Conservation (phyloP, 2,329 filamentous ascomycete genomes). For the Cytospora chrysosperma region DNA sequence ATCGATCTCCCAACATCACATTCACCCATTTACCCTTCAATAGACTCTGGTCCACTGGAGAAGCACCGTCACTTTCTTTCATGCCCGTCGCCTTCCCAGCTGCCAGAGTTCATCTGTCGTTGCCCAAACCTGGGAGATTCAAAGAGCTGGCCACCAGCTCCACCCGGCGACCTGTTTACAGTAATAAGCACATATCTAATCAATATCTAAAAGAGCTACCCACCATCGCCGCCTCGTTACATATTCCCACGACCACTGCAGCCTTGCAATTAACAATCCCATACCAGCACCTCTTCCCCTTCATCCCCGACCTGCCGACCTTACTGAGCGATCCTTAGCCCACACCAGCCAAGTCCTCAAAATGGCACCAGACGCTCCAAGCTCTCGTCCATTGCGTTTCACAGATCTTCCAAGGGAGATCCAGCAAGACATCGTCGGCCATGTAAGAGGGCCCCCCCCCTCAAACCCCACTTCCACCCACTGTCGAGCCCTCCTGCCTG, state of each 20-base stretch:
- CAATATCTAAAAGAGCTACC: background rate
- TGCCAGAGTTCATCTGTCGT: background rate
- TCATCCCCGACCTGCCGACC: background rate
- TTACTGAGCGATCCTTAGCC: slow-evolving; percentile 1
- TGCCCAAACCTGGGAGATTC: background rate
- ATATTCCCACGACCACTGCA: background rate
- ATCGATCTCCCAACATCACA: slow-evolving; percentile 5
- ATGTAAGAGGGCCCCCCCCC: slow-evolving; percentile 41
- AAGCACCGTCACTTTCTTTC: slow-evolving; percentile 12
- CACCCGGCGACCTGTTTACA: background rate
- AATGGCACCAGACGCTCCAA: slow-evolving; percentile 23
- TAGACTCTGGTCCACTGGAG: background rate
- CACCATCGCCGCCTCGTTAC: background rate
- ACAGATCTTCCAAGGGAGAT: slow-evolving; percentile 48
- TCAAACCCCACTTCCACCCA: too few species aligned
- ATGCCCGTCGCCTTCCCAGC: background rate
- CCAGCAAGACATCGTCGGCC: slow-evolving; percentile 47
- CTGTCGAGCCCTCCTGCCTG: background rate
- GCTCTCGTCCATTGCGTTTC: slow-evolving; percentile 35
- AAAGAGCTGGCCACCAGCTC: background rate
- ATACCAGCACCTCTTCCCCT: background rate
- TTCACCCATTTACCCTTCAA: slow-evolving; percentile 11
- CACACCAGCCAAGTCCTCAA: background rate
- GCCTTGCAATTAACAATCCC: background rate
- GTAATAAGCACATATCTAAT: background rate